phyloP scores from a whole-genome alignment of 176 grass and related monocot genomes.

The Carex myosuroides region DNA sequence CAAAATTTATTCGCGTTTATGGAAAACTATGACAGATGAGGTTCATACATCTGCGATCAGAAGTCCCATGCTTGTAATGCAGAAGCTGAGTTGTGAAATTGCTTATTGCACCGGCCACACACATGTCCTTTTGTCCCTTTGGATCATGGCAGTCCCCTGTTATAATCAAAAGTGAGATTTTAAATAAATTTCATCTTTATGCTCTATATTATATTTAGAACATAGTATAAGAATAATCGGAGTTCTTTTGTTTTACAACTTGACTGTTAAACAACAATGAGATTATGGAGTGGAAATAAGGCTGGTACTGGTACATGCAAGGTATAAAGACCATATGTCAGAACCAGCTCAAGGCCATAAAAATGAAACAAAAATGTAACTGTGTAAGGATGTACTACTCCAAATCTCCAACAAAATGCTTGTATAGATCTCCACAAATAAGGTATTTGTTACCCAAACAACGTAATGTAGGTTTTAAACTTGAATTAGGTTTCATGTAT shows the following conservation, averaged over 20 bases:
- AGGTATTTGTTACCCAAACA: background rate
- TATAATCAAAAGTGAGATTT: background rate
- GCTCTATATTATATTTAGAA: background rate
- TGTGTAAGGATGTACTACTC: background rate
- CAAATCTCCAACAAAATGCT: background rate
- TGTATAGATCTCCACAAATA: background rate
- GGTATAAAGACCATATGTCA: background rate
- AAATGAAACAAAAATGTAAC: background rate
- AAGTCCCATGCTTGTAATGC: conserved; percentile 67
- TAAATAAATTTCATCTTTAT: background rate
- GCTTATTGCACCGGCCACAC: conserved; percentile 68
- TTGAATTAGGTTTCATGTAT: too few relatives aligned
- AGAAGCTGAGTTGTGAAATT: conserved; percentile 79
- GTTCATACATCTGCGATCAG: conserved; percentile 58
- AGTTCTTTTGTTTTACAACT: background rate
- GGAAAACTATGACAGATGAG: background rate
- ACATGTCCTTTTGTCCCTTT: conserved; percentile 49
- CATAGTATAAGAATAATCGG: background rate
- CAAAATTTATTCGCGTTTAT: background rate
- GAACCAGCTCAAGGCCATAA: background rate
- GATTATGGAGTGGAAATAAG: background rate
- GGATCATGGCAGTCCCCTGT: conserved; percentile 74
- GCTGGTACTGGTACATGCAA: background rate
- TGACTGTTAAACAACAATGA: background rate
- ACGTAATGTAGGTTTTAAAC: background rate